Percentiles rank a stretch among this genome's conserved stretches.
phyloP scores from a whole-genome alignment of 441 rosid species.

The Erysimum cheiri region DNA sequence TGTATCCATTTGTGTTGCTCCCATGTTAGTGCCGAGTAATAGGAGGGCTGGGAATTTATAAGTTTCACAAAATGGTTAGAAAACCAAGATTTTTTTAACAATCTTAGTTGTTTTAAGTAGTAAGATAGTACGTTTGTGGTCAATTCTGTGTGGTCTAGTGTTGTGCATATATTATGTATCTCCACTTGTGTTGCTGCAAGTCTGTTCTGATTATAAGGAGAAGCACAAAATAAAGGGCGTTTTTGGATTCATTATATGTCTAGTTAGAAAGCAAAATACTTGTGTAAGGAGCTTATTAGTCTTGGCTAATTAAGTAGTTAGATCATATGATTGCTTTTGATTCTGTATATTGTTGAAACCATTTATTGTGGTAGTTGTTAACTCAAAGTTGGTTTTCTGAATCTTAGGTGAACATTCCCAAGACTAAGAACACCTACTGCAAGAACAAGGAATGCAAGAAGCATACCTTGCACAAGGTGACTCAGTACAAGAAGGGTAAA shows the following conservation, averaged over 20 bases:
- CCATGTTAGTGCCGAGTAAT: too few relatives aligned
- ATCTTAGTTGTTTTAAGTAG: too few relatives aligned
- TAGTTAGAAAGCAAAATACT: too few relatives aligned
- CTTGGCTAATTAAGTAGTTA: neutral
- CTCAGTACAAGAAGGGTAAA: constrained; percentile 78
- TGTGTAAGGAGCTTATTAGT: neutral
- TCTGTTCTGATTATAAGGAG: neutral
- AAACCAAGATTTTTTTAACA: too few relatives aligned
- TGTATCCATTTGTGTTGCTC: too few relatives aligned
- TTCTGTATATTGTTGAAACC: neutral
- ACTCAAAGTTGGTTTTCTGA: neutral
- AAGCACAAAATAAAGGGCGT: too few relatives aligned
- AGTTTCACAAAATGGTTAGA: too few relatives aligned
- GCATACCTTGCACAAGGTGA: constrained; percentile 83
- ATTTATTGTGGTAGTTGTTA: neutral
- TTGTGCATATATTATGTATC: neutral
- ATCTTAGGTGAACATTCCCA: constrained; percentile 67
- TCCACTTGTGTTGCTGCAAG: neutral
- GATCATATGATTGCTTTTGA: neutral
- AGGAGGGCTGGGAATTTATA: too few relatives aligned
- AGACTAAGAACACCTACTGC: constrained; percentile 75
- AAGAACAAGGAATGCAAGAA: constrained; percentile 76
- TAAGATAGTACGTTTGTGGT: too few relatives aligned
- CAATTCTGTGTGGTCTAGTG: neutral
- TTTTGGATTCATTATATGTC: neutral